These are phyloP conservation scores for Calonectria montana DNA, from an alignment of 2,329 filamentous ascomycete species.

Conservation along the genomic window DNA sequence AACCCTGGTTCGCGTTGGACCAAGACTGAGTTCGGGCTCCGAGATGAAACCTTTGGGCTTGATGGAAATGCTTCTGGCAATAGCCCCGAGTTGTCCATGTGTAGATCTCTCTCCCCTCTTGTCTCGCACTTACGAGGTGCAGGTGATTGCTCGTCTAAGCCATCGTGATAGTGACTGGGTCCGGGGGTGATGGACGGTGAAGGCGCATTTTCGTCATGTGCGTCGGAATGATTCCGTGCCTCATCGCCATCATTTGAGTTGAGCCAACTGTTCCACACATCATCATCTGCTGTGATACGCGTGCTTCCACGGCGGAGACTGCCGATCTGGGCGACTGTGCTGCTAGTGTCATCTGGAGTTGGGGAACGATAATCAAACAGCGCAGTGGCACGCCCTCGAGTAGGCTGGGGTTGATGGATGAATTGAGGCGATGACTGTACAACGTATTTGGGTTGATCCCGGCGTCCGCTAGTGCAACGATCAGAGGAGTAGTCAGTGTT, in stretches of 20 bases:
- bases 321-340: slow-evolving; percentile 29
- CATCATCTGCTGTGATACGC: slow-evolving; percentile 29
- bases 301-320: background rate
- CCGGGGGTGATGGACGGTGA: slow-evolving; percentile 28
- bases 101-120: background rate
- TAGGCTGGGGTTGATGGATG: slow-evolving; percentile 44
- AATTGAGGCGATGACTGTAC: slow-evolving; percentile 26
- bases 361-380: slow-evolving; percentile 30
- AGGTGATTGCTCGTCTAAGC: slow-evolving; percentile 20
- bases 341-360: slow-evolving; percentile 22
- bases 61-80: background rate
- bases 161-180: slow-evolving; percentile 26
- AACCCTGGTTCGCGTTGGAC: background rate
- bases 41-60: background rate
- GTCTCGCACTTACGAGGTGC: background rate
- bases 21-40: background rate
- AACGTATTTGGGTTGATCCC: slow-evolving; percentile 29
- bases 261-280: slow-evolving; percentile 39
- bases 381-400: slow-evolving; percentile 16
- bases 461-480: background rate
- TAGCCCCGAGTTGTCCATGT: background rate
- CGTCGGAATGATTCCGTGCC: background rate
- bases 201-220: background rate
- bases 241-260: background rate
- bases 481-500: background rate